These are phyloP conservation scores for Diaporthe australafricana DNA, from an alignment of 2,329 filamentous ascomycete species.

Conservation along the genomic window DNA sequence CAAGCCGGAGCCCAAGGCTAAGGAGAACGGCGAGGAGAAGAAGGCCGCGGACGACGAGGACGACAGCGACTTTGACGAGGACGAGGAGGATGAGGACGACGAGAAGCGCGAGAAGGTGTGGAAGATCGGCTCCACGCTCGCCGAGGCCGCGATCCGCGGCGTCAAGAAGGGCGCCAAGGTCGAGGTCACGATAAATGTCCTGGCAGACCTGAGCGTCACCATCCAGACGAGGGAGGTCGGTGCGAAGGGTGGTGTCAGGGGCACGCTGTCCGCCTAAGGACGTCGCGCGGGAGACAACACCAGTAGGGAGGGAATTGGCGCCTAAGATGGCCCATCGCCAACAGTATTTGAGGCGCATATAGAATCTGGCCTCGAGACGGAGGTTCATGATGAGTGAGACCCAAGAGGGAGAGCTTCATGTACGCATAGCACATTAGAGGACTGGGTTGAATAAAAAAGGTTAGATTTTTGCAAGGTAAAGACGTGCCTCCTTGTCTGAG, in stretches of 20 bases:
- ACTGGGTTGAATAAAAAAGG: constrained; percentile 15
- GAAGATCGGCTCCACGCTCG: constrained; percentile 86
- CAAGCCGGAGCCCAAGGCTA: constrained; percentile 83
- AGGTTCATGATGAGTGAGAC: constrained; percentile 3
- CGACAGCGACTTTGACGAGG: constrained; percentile 72
- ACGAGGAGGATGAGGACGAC: constrained; percentile 83
- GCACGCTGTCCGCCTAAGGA: constrained; percentile 50
- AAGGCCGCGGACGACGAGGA: constrained; percentile 72
- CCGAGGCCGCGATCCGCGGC: constrained; percentile 85
- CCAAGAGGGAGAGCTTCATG: constrained; percentile 4
- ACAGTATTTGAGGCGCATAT: background rate
- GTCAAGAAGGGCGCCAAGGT: constrained; percentile 92
- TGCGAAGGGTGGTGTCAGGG: constrained; percentile 85
- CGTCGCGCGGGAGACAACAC: constrained; percentile 36
- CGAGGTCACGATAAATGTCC: constrained; percentile 92
- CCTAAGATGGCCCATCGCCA: background rate
- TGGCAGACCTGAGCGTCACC: constrained; percentile 81
- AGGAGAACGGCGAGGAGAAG: constrained; percentile 65
- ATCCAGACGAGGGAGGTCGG: constrained; percentile 88
- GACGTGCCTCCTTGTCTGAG: background rate
- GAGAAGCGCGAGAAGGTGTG: constrained; percentile 91
- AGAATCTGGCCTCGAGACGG: constrained; percentile 1
- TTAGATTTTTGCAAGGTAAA: background rate
- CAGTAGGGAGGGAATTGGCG: too few species aligned
- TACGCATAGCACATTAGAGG: constrained; percentile 35